A percentile compares a stretch with the other conserved stretches of the same genome.
phyloP scores from a whole-genome alignment of 805 yeast species.

The Yamadazyma sp. region DNA sequence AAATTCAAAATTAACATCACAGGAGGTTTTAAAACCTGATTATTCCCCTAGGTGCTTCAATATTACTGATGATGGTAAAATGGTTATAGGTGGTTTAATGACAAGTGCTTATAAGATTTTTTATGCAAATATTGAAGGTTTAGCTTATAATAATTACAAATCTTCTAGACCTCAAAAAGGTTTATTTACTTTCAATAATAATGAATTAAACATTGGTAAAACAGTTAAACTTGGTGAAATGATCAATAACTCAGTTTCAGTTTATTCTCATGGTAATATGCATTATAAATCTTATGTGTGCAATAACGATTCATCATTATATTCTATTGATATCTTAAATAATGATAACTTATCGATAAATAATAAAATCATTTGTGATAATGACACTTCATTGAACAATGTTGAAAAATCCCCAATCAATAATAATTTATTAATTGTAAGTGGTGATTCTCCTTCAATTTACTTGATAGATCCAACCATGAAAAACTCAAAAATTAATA shows the following conservation, averaged over 20 bases:
- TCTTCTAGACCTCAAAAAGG: slow-evolving; percentile 47
- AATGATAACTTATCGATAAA: slow-evolving; percentile 41
- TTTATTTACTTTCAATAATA: slow-evolving; percentile 54
- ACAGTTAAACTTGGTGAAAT: slow-evolving; percentile 69
- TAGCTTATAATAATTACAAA: slow-evolving; percentile 8
- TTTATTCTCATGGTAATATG: slow-evolving; percentile 33
- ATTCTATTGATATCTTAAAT: slow-evolving; percentile 55
- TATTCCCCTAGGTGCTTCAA: slow-evolving; percentile 72
- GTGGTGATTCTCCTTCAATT: slow-evolving; percentile 76
- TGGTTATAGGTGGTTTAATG: slow-evolving; percentile 48
- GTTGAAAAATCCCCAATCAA: slow-evolving; percentile 56
- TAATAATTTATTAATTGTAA: slow-evolving; percentile 40
- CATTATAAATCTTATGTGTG: slow-evolving; percentile 65
- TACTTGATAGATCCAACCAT: slow-evolving; percentile 50
- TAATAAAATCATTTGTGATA: slow-evolving; percentile 42
- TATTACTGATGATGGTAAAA: slow-evolving; percentile 46
- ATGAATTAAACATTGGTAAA: slow-evolving; percentile 43
- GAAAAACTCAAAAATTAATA: slow-evolving; percentile 22
- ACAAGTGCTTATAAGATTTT: slow-evolving; percentile 36
- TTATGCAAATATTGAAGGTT: slow-evolving; percentile 21
- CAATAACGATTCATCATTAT: slow-evolving; percentile 76
- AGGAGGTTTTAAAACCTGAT: slow-evolving; percentile 47
- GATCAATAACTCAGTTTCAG: slow-evolving; percentile 76
- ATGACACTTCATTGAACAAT: slow-evolving; percentile 72
- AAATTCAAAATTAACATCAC: slow-evolving; percentile 15